Base-by-base conservation (phyloP, 192 early-diverging fungal species). In the Lunasporangiospora selenospora region DNA sequence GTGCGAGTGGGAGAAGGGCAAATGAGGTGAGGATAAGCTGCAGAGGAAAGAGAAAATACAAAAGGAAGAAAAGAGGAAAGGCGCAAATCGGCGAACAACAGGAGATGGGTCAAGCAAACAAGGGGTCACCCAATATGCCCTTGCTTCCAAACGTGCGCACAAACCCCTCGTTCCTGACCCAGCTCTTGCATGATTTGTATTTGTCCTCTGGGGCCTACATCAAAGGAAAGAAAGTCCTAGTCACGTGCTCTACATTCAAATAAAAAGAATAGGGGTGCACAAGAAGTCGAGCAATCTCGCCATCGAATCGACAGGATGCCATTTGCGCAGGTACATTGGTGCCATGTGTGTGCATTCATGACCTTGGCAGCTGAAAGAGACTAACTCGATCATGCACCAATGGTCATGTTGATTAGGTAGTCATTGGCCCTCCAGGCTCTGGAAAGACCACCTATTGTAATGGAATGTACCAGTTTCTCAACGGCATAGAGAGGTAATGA, bases 361-460 rank as follows among this genome's bases (percentile, higher is more conserved):
- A n/a, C n/a, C n/a, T n/a, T n/a, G n/a, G n/a, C n/a, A n/a, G n/a
- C n/a, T n/a, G n/a, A 30, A 21, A 21, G 43, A 13, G 8, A 1
- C 5, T 3, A 9, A 21, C 9, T 21, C 16, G n/a, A 45, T n/a
- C 6, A 34, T 12, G 8, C 3, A 32, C 12, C 31, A 16, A 33
- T 21, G 49, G 49, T 1, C 49, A 18, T 51, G 10, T 18, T 24
- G 19, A 10, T 4, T 85, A 97, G 86, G 77, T 98, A 18, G 95
- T 97, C 16, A 92, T 98, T 77, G 96, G 96, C 3, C 95, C 95
- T 34, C 92, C 94, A 23, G 94, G 95, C 16, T 92, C 90, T 34
- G 95, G 95, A n/a, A 96, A 96, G 77, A 94, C 94, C 13, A 97
- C 97, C 1, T 98, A 95, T 75, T 99, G 96, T 76, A 77, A 84